Percentiles rank a stretch among this genome's conserved stretches.
Conservation (phyloP, 2,329 filamentous ascomycete genomes). For the Colletotrichum sp. region DNA sequence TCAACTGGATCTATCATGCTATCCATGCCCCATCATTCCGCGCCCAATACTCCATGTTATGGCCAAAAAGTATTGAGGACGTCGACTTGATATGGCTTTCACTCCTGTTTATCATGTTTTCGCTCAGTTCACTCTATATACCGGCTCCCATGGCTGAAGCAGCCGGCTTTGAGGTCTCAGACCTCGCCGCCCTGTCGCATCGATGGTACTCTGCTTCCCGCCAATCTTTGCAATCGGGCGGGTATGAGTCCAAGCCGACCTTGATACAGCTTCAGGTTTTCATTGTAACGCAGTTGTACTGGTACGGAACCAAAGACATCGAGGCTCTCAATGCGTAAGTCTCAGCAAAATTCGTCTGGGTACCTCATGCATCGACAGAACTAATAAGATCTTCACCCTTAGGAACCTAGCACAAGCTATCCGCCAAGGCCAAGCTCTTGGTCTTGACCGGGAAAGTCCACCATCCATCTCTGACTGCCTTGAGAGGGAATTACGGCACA, state of each 20-base stretch:
- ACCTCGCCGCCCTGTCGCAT: constrained; percentile 24
- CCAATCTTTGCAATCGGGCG: constrained; percentile 31
- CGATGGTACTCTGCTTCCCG: constrained; percentile 32
- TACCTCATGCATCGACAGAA: neutral
- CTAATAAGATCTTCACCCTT: neutral
- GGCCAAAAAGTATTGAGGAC: constrained; percentile 27
- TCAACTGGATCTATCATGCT: constrained; percentile 34
- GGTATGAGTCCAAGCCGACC: constrained; percentile 30
- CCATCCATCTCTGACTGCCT: neutral
- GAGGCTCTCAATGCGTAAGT: constrained; percentile 36
- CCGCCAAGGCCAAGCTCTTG: neutral
- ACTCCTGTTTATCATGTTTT: constrained; percentile 32
- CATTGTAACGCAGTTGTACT: constrained; percentile 30
- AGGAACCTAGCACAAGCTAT: neutral
- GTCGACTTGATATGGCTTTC: constrained; percentile 35
- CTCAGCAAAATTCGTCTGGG: neutral
- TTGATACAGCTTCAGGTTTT: constrained; percentile 25
- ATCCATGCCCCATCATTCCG: constrained; percentile 23
- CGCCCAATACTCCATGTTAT: constrained; percentile 29
- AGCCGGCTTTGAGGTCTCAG: constrained; percentile 25
- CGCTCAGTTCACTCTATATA: constrained; percentile 30
- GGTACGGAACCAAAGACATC: constrained; percentile 34
- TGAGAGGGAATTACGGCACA: neutral
- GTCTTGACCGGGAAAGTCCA: neutral
- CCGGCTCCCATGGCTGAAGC: constrained; percentile 26